Conservation (phyloP, 2,329 filamentous ascomycete species). For the Penicillium palitans region DNA sequence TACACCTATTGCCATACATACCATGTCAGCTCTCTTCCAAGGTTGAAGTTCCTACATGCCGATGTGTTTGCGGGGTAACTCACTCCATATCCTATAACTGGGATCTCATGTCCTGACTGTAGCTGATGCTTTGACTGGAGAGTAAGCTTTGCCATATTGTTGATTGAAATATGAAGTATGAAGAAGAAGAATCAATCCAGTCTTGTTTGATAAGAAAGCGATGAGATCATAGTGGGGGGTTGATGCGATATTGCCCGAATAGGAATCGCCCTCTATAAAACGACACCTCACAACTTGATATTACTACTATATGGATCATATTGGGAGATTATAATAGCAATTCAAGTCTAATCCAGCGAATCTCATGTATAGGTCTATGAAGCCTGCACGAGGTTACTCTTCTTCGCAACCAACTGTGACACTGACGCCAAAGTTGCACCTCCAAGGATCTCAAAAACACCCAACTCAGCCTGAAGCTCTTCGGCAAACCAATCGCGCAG, state of each 20-base stretch:
- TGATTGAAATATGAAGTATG: background rate
- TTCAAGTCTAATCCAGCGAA: background rate
- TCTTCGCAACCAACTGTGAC: background rate
- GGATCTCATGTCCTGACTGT: constrained; percentile 63
- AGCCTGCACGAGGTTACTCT: background rate
- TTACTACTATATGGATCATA: no score
- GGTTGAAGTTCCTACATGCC: background rate
- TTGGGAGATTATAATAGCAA: background rate
- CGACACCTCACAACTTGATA: background rate
- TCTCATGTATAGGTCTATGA: background rate
- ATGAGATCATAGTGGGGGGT: constrained; percentile 2
- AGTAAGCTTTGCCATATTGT: constrained; percentile 22
- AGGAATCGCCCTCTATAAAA: background rate
- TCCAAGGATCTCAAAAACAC: constrained; percentile 46
- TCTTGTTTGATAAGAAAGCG: background rate
- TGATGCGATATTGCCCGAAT: background rate
- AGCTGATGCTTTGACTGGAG: constrained; percentile 49
- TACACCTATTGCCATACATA: constrained; percentile 28
- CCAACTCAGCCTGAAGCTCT: constrained; percentile 35
- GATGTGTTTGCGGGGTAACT: constrained; percentile 24
- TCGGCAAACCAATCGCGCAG: constrained; percentile 43
- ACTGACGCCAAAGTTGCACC: constrained; percentile 3
- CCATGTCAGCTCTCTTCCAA: background rate
- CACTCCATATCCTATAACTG: constrained; percentile 60
- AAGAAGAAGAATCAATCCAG: background rate